Percentiles rank a stretch among this genome's conserved stretches.
phyloP scores from a whole-genome alignment of 1,284 basidiomycete genomes.

The Trametes hirsuta region DNA sequence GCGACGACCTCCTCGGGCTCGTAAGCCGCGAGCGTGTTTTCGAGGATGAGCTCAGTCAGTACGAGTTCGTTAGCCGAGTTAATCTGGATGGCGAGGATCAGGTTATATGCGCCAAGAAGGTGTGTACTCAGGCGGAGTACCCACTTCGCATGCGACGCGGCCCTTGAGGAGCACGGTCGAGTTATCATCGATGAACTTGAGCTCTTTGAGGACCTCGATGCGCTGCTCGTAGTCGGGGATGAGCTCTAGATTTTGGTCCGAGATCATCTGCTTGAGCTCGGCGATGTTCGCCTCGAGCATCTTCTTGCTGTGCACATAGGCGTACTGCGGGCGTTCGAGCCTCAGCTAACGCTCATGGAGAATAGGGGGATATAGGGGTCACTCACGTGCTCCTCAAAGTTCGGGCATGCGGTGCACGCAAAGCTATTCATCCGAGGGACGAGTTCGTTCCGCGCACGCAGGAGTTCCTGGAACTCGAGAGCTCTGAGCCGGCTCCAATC shows the following conservation, averaged over 20 bases:
- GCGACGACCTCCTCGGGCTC: constrained; percentile 98
- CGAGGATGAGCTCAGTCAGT: constrained; percentile 95
- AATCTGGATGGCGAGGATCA: constrained; percentile 61
- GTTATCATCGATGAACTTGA: constrained; percentile 93
- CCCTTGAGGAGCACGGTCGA: constrained; percentile 96
- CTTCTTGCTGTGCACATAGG: constrained; percentile 71
- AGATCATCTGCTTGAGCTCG: constrained; percentile 78
- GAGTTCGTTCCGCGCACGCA: constrained; percentile 64
- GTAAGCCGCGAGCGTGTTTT: constrained; percentile 90
- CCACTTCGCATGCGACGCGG: constrained; percentile 95
- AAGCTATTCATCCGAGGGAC: constrained; percentile 46
- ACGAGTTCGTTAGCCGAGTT: constrained; percentile 97
- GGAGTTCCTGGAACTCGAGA: constrained; percentile 91
- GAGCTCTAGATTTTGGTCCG: constrained; percentile 96
- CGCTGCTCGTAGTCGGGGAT: constrained; percentile 97
- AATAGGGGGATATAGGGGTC: too few relatives aligned
- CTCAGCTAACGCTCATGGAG: background rate
- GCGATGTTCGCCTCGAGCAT: constrained; percentile 75
- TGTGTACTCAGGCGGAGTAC: constrained; percentile 12
- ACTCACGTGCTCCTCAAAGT: constrained; percentile 73
- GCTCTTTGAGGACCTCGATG: constrained; percentile 87
- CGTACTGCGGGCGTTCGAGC: constrained; percentile 7
- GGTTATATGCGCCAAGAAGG: background rate
- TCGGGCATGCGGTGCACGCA: constrained; percentile 59
- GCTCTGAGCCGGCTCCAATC: constrained; percentile 85